Evolutionary conservation across 345 rosid species (phyloP).

Genomic region (Rhodamnia argentea): DNA sequence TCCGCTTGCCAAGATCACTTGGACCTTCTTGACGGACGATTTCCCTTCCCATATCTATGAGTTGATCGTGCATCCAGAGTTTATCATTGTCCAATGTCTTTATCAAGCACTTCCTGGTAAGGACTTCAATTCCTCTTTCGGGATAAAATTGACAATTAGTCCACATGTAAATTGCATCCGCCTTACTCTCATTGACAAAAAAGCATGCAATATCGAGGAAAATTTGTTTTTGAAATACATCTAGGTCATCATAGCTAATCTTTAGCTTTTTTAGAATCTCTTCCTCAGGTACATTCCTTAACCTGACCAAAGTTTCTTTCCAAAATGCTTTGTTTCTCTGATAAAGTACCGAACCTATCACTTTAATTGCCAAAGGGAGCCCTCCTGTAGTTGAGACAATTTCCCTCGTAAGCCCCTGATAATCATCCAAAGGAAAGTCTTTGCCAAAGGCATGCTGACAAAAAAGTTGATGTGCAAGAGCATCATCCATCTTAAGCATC

Average conservation of each 20-base stretch:
- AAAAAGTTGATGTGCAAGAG: neutral
- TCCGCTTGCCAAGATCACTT: neutral
- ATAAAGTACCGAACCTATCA: neutral
- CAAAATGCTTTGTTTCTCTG: neutral
- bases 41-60: neutral
- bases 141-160: neutral
- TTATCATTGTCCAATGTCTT: neutral
- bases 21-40: neutral
- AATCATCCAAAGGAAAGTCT: neutral
- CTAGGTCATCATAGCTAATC: neutral
- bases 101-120: neutral
- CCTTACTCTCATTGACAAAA: neutral
- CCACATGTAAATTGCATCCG: neutral
- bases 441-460: neutral
- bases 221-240: neutral
- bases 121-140: neutral
- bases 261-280: neutral
- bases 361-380: neutral
- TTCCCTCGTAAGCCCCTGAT: rapidly evolving
- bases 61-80: neutral
- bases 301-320: neutral
- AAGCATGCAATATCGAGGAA: constrained; percentile 4
- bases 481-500: neutral
- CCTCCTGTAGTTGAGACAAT: neutral
- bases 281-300: neutral